Base-by-base conservation (phyloP, 192 early-diverging fungal species). In the Jimgerdemannia lactiflua region DNA sequence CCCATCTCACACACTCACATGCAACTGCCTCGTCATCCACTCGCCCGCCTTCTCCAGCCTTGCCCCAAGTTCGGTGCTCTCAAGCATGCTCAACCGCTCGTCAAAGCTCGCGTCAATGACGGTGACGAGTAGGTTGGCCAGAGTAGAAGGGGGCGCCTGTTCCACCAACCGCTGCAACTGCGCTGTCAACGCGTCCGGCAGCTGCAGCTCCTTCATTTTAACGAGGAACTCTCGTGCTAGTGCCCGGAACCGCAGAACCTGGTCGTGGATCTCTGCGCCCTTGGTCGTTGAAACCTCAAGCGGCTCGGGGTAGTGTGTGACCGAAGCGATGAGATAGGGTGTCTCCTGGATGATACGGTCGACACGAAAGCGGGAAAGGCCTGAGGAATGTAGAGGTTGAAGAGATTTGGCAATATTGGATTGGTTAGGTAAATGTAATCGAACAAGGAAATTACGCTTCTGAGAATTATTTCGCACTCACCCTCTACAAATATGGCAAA, bases 401-500 rank as follows among this genome's bases (percentile, higher is more conserved):
- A 14, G 14, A 10, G 49, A 59, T 59, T 6, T 10, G 2, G 49
- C 49, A 59, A 59, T 59, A 14, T 59, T 59, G 2, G 6, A 59
- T 59, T 59, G 49, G 29, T 29, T 29, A 29, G 29, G 29, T 29
- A 29, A 29, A 29, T 29, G 1, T 29, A 29, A 29, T 29, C 29
- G 29, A 29, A 29, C 29, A 29, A 29, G 1, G 29, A 29, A 29
- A 29, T 29, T 29, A 29, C 29, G 29, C 29, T 29, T 59, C 49
- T 59, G 14, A 14, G 49, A 59, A 10, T 59, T 10, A 14, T 59
- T 59, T 59, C 49, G 49, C 19, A 20, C 20, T 71, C 64, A 80
- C 93, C 93, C 85, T 94, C 93, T 4, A 93, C 81, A 71, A 90
- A 86, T 3, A 91, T 88, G 9, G 81, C 74, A 74, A 92, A 93